Evolutionary conservation across 768 basidiomycete species (phyloP), one percentile per base, ranked within the genome.

Genomic region (Gyrodon lividus): DNA sequence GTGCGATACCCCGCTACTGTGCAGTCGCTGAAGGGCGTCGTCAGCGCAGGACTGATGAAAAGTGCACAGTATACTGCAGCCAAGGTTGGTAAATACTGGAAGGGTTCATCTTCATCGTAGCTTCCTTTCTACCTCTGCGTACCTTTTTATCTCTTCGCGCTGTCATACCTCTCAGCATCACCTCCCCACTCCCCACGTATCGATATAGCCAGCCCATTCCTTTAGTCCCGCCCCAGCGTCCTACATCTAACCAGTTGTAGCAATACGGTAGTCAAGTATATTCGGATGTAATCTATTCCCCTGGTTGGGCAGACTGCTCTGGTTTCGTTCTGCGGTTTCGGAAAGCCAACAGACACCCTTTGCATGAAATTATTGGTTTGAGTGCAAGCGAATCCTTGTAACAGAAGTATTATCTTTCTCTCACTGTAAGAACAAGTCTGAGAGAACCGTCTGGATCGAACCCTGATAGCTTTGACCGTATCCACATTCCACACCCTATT

Each of bases 51-150:
- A 4, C 56, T 88, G 9, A 75, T 77, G 43, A 94, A 93, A 77
- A 90, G 89, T 64, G 50, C 84, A 5, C 80, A 80, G 38, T 98
- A 98, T 61, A 73, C 80, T 40, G 57, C 77, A 22, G 82, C 85
- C 41, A 98, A 98, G 73, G 73, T 95, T 17, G 70, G 79, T 33
- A 98, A 98, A 70, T 97, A 92, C 88, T 89, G 89, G 82, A 68
- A 66, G 46, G 70, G 74, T 17, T 50, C 59, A 30, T 54, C 59
- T 19, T 56, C 33, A 14, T 57, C 40, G 37, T 48, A 51, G 48
- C 12, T 17, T 35, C 38, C 26, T 38, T n/a, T 12, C 35, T 5
- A 14, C 14, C 20, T 24, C 12, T 23, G 7, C 16, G 7, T 31
- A 38, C 34, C 41, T 43, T 23, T 35, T 46, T 26, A 26, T 26